Base-by-base conservation (phyloP, 1,139 yeast species). In the Geotrichum klebahnii region DNA sequence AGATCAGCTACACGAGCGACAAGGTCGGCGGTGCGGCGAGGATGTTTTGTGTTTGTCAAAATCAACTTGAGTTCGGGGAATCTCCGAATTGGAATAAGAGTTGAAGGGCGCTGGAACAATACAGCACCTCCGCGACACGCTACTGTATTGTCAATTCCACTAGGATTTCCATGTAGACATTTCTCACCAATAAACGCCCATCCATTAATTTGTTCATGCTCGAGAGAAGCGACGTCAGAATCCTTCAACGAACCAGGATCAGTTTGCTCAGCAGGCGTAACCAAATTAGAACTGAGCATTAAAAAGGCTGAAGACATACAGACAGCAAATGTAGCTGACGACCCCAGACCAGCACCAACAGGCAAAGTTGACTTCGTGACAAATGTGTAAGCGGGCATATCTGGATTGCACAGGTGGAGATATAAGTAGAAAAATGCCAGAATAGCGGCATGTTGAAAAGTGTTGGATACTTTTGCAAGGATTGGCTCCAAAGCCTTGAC, bases 121-220 rank as follows among this genome's bases (percentile, higher is more conserved):
- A 92, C 96, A 0, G 97, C 97, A 41, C 97, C 97, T 24, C 99
- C 99, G 59, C 82, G 82, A 0, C 96, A 84, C 2, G 98, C 95
- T 46, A 92, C 97, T 0, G 97, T 90, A 63, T 92, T 92, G 65
- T 92, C 99, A 50, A 94, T 89, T 14, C 99, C 99, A 19, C 95
- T 84, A 9, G 99, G 99, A 59, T 86, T 90, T 0, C 98, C 98
- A 64, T 92, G 97, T 61, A 89, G 86, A 65, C 97, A 88, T 62
- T 84, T 84, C 67, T 92, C 99, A 35, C 97, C 97, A 71, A 90
- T 75, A 57, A 84, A 83, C 0, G 97, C 83, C 96, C 97, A 90
- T 5, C 74, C 68, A 60, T 92, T 92, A 54, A 92, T 81, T 58
- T 81, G 77, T 8, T 76, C 73, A 37, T 84, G 75, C 48, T 79